Percentiles rank a stretch among this genome's conserved stretches.
phyloP scores from a whole-genome alignment of 2,329 filamentous ascomycete genomes.

The Pseudogymnoascus sp. region DNA sequence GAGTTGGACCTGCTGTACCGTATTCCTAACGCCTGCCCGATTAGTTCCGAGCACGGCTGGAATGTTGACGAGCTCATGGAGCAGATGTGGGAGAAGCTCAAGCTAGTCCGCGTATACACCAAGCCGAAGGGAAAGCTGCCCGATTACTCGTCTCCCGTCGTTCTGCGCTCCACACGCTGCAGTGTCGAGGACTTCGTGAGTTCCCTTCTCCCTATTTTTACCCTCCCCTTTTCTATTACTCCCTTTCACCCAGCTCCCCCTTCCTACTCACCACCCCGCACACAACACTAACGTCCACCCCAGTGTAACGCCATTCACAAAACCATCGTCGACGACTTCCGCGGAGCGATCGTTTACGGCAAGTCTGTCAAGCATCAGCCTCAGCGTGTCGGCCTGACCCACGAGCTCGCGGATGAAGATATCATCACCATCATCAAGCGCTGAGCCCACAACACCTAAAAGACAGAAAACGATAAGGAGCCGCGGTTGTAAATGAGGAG shows the following conservation, averaged over 20 bases:
- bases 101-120: conserved; percentile 86
- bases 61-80: conserved; percentile 96
- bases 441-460: conserved; percentile 33
- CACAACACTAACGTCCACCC: conserved; percentile 15
- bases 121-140: conserved; percentile 95
- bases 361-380: conserved; percentile 98
- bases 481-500: conserved; percentile 9
- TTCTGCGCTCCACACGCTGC: conserved; percentile 71
- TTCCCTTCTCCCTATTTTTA: conserved; percentile 22
- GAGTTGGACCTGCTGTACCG: conserved; percentile 93
- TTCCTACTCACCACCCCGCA: background rate
- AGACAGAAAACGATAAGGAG: conserved; percentile 50
- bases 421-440: conserved; percentile 73
- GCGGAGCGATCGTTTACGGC: conserved; percentile 90
- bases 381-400: conserved; percentile 82
- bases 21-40: conserved; percentile 93
- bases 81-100: conserved; percentile 97
- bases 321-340: conserved; percentile 92
- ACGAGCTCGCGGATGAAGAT: conserved; percentile 93
- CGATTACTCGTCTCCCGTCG: conserved; percentile 86
- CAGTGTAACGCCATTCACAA: conserved; percentile 97
- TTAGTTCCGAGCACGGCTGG: conserved; percentile 96
- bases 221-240: background rate
- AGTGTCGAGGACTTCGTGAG: conserved; percentile 96
- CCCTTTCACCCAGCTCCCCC: conserved; percentile 2